phyloP scores from a whole-genome alignment of 2,329 filamentous ascomycete genomes.

The Hypoxylon sp. region DNA sequence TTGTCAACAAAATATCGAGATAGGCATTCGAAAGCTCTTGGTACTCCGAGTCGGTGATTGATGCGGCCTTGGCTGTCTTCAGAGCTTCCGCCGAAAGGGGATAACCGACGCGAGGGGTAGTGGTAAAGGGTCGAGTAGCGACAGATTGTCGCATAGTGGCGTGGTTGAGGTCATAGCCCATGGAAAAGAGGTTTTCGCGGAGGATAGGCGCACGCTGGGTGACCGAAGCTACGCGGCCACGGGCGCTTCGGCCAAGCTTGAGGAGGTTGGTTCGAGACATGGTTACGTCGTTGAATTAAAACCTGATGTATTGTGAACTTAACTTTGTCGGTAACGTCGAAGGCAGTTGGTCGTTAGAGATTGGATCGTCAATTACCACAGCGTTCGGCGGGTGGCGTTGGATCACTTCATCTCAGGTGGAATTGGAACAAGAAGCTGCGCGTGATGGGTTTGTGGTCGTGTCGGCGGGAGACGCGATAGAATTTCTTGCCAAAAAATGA shows the following conservation, averaged over 20 bases:
- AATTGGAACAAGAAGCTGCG: background rate
- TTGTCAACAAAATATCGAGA: slow-evolving; percentile 67
- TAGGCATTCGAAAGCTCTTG: slow-evolving; percentile 82
- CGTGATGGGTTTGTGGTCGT: slow-evolving; percentile 7
- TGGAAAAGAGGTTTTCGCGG: slow-evolving; percentile 10
- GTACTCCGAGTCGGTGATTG: slow-evolving; percentile 78
- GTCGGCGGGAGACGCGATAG: background rate
- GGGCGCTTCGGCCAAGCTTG: slow-evolving; percentile 55
- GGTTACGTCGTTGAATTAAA: slow-evolving; percentile 3
- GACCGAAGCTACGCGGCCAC: slow-evolving; percentile 43
- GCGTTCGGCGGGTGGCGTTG: background rate
- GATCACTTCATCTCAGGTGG: slow-evolving; percentile 25
- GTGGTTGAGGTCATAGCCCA: slow-evolving; percentile 36
- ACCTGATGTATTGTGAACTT: too few species aligned
- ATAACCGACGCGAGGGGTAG: slow-evolving; percentile 54
- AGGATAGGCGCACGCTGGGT: slow-evolving; percentile 40
- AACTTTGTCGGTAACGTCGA: background rate
- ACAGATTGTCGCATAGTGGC: slow-evolving; percentile 12
- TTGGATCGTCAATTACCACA: slow-evolving; percentile 1
- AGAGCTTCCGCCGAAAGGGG: slow-evolving; percentile 54
- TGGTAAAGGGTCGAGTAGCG: slow-evolving; percentile 44
- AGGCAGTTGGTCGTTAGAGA: background rate
- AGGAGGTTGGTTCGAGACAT: slow-evolving; percentile 52
- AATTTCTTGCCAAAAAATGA: slow-evolving; percentile 1
- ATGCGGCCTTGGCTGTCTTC: slow-evolving; percentile 60